Evolutionary conservation across 306 rosid genomes (phyloP).

Genomic region (Heteromeles arbutifolia): DNA sequence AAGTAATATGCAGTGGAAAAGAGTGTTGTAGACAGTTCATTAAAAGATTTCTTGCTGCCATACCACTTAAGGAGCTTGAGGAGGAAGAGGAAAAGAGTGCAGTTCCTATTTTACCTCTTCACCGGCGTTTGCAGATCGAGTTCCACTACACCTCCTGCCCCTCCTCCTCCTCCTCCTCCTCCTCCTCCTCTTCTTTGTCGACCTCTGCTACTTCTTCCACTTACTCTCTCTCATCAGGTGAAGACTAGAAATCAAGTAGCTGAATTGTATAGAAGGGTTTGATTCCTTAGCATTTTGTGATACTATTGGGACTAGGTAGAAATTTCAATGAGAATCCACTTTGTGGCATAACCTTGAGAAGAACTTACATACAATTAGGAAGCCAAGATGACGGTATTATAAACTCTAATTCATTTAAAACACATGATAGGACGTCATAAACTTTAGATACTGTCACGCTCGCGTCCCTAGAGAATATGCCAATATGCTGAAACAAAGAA

Average conservation of each 20-base stretch:
- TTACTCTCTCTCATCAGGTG: slow-evolving; percentile 20
- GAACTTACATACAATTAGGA: no score
- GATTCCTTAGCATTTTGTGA: neutral
- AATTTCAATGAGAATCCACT: neutral
- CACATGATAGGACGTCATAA: no score
- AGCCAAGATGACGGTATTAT: no score
- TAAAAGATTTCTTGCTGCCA: slow-evolving; percentile 60
- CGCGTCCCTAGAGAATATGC: neutral
- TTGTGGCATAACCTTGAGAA: neutral
- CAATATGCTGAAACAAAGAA: slow-evolving; percentile 1
- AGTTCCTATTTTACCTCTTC: slow-evolving; percentile 25
- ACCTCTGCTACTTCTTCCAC: slow-evolving; percentile 22
- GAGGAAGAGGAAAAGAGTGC: slow-evolving; percentile 37
- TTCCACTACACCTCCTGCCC: slow-evolving; percentile 45
- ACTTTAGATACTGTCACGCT: no score
- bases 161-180: neutral
- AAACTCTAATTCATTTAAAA: no score
- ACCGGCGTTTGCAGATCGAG: slow-evolving; percentile 61
- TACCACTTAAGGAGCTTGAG: slow-evolving; percentile 42
- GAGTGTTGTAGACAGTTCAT: slow-evolving; percentile 79
- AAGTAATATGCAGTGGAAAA: slow-evolving; percentile 47
- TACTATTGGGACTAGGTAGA: neutral
- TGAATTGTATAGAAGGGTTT: neutral
- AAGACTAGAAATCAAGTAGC: slow-evolving; percentile 3
- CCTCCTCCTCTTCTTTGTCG: no score